Percentiles rank a stretch among this genome's conserved stretches.
Evolutionary conservation across 2,329 filamentous ascomycete genomes (phyloP).

Genomic region (Camillea tinctor): DNA sequence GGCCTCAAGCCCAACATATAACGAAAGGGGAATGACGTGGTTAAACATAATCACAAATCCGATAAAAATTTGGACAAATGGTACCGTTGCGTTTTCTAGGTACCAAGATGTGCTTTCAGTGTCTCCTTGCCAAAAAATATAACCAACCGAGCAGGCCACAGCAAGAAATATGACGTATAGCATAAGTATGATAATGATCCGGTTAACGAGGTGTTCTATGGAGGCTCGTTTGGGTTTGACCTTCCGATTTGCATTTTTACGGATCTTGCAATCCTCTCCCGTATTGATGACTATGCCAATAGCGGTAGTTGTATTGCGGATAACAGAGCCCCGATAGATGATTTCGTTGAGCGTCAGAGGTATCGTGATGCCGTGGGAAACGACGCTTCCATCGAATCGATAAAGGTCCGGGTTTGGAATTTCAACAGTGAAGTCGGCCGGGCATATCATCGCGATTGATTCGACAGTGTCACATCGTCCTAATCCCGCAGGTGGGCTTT

Average conservation of each 20-base stretch:
- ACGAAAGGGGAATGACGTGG: slow-evolving; percentile 84
- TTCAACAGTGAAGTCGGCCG: slow-evolving; percentile 67
- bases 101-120: slow-evolving; percentile 76
- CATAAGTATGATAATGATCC: slow-evolving; percentile 78
- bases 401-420: slow-evolving; percentile 78
- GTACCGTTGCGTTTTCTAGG: slow-evolving; percentile 65
- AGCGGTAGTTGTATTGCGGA: slow-evolving; percentile 69
- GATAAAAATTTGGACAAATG: slow-evolving; percentile 77
- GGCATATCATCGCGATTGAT: too few species aligned
- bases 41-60: slow-evolving; percentile 97
- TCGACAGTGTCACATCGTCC: too few species aligned
- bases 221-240: slow-evolving; percentile 80
- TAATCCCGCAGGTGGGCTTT: too few species aligned
- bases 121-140: slow-evolving; percentile 69
- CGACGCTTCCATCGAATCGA: slow-evolving; percentile 70
- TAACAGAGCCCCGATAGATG: slow-evolving; percentile 79
- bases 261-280: slow-evolving; percentile 86
- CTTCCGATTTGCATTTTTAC: slow-evolving; percentile 89
- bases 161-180: slow-evolving; percentile 76
- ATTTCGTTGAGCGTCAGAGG: slow-evolving; percentile 81
- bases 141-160: slow-evolving; percentile 78
- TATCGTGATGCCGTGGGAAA: slow-evolving; percentile 52
- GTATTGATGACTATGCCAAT: slow-evolving; percentile 86
- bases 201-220: slow-evolving; percentile 74
- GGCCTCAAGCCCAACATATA: slow-evolving; percentile 88